These are phyloP conservation scores for Farysia itapuensis DNA, from an alignment of 1,284 basidiomycete genomes.

Conservation along the genomic window DNA sequence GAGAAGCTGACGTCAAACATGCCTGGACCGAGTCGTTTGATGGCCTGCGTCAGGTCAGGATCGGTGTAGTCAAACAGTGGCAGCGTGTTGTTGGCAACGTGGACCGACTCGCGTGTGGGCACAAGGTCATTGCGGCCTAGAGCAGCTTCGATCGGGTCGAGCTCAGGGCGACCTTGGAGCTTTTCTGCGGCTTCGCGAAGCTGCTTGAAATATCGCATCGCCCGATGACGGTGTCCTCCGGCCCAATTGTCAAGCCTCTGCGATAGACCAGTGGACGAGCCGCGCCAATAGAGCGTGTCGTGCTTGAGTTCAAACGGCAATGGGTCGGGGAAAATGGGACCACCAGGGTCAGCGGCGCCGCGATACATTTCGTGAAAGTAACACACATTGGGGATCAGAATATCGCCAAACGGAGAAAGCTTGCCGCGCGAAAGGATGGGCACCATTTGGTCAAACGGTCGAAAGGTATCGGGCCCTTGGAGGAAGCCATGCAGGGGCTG, in stretches of 20 bases:
- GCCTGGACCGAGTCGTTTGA: conserved; percentile 13
- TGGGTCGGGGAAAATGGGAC: conserved; percentile 1
- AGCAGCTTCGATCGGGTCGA: conserved; percentile 10
- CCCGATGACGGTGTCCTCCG: conserved; percentile 21
- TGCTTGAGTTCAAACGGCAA: conserved; percentile 11
- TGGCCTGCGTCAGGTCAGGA: not conserved
- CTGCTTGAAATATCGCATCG: conserved; percentile 26
- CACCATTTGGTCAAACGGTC: conserved; percentile 13
- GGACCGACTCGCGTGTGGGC: conserved; percentile 12
- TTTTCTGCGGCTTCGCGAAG: conserved; percentile 24
- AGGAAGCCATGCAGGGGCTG: conserved; percentile 16
- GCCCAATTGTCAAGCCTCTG: conserved; percentile 14
- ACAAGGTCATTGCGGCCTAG: conserved; percentile 1
- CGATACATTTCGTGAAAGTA: conserved; percentile 7
- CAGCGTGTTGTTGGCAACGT: conserved; percentile 20
- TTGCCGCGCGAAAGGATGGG: conserved; percentile 23
- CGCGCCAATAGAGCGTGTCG: conserved; percentile 22
- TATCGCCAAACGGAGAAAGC: conserved; percentile 26
- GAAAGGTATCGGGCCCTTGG: conserved; percentile 9
- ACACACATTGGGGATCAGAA: conserved; percentile 23
- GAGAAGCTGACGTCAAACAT: conserved; percentile 11
- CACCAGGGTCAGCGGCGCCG: not conserved
- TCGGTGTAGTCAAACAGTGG: conserved; percentile 23
- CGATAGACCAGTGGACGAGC: conserved; percentile 8
- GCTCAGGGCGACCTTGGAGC: conserved; percentile 6